phyloP scores from a whole-genome alignment of 768 basidiomycete genomes.

The Boletus sensibilis region DNA sequence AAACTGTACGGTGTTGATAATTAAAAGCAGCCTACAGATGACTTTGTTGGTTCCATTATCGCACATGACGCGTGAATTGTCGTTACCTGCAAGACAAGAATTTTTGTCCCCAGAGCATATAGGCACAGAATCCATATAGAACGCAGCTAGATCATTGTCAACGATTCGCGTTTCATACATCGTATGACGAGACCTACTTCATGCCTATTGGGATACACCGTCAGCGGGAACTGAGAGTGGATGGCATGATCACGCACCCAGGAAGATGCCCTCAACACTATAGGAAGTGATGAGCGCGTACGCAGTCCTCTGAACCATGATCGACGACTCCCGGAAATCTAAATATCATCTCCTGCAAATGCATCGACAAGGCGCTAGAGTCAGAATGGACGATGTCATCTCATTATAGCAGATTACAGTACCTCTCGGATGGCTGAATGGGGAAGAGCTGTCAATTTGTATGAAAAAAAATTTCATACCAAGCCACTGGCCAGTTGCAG shows the following conservation, averaged over 20 bases:
- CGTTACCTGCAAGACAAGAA: constrained; percentile 7
- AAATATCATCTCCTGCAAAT: background rate
- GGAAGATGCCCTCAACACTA: constrained; percentile 14
- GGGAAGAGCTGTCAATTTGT: background rate
- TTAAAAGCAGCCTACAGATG: constrained; percentile 7
- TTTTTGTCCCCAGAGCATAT: constrained; percentile 14
- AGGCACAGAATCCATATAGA: constrained; percentile 15
- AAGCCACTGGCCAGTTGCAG: background rate
- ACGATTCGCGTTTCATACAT: background rate
- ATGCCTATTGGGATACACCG: constrained; percentile 6
- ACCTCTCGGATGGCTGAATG: background rate
- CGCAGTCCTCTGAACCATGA: constrained; percentile 5
- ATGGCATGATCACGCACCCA: constrained; percentile 13
- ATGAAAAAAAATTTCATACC: background rate
- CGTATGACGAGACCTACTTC: constrained; percentile 8
- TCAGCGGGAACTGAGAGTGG: background rate
- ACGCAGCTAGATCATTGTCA: constrained; percentile 12
- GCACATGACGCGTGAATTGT: background rate
- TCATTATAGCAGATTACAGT: background rate
- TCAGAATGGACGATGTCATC: background rate
- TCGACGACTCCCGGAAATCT: background rate
- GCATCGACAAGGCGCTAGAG: background rate
- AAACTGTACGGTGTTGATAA: constrained; percentile 17
- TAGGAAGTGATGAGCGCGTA: constrained; percentile 5
- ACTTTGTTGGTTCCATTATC: background rate